Conservation (phyloP, 306 rosid species). For the Pterocarpus santalinus region DNA sequence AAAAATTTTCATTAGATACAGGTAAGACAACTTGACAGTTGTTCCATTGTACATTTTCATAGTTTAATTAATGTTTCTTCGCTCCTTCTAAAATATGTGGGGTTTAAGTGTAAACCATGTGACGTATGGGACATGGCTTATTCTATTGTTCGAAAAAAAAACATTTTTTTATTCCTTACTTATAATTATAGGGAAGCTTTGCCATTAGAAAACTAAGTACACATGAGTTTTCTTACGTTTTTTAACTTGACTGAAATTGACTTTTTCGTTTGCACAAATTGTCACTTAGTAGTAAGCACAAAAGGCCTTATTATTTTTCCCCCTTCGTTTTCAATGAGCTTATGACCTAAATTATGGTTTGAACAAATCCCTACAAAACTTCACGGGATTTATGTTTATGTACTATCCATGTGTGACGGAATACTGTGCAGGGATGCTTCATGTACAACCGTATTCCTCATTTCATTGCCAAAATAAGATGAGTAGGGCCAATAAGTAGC, state of each 20-base stretch:
- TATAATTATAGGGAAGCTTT: neutral
- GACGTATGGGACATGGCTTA: conserved; percentile 45
- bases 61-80: conserved; percentile 43
- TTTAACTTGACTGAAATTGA: too few relatives aligned
- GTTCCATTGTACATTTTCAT: conserved; percentile 39
- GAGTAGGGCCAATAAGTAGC: conserved; percentile 44
- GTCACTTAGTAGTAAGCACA: neutral
- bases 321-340: conserved; percentile 2
- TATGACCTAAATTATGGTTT: neutral
- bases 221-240: too few relatives aligned
- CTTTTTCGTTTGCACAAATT: too few relatives aligned
- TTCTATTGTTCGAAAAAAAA: conserved; percentile 25
- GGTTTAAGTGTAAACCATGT: conserved; percentile 53
- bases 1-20: too few relatives aligned
- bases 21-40: conserved; percentile 48
- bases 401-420: conserved; percentile 35
- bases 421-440: conserved; percentile 50
- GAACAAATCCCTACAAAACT: neutral
- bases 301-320: neutral
- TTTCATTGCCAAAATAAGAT: conserved; percentile 32
- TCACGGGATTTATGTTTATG: conserved; percentile 44
- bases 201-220: neutral
- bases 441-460: conserved; percentile 29
- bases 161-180: neutral
- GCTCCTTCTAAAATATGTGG: conserved; percentile 21